Percentiles rank a stretch among this genome's conserved stretches.
These are phyloP conservation scores for Penstemon davidsonii DNA, from an alignment of 257 asterid species.

Conservation along the genomic window DNA sequence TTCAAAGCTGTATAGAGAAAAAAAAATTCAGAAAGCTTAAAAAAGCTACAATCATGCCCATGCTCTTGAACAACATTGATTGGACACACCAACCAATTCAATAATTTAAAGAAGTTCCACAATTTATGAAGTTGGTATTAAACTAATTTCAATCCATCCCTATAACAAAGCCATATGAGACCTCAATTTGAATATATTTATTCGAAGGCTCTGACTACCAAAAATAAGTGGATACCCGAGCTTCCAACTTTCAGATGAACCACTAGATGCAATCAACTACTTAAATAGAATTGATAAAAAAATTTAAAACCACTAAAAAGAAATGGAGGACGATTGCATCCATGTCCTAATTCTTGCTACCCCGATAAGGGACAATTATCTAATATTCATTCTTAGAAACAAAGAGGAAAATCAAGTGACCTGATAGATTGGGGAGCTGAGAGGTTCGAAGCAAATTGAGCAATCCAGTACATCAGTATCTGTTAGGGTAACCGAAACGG, in stretches of 20 bases:
- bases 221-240: background rate
- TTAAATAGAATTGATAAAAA: background rate
- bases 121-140: constrained; percentile 1
- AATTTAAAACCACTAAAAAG: background rate
- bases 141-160: constrained; percentile 6
- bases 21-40: constrained; percentile 10
- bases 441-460: constrained; percentile 63
- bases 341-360: background rate
- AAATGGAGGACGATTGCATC: background rate
- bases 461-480: constrained; percentile 82
- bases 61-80: background rate
- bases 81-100: background rate
- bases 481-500: constrained; percentile 43
- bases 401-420: constrained; percentile 29
- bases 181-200: background rate
- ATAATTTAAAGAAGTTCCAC: background rate
- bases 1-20: background rate
- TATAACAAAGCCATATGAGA: constrained; percentile 14
- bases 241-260: background rate
- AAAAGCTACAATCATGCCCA: background rate
- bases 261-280: background rate
- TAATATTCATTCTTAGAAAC: background rate
- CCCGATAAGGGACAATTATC: background rate
- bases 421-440: constrained; percentile 70
- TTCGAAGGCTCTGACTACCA: constrained; percentile 2